Percentiles rank a stretch among this genome's conserved stretches.
These are phyloP conservation scores for Blastomyces percursus DNA, from an alignment of 2,329 filamentous ascomycete species.

Conservation along the genomic window DNA sequence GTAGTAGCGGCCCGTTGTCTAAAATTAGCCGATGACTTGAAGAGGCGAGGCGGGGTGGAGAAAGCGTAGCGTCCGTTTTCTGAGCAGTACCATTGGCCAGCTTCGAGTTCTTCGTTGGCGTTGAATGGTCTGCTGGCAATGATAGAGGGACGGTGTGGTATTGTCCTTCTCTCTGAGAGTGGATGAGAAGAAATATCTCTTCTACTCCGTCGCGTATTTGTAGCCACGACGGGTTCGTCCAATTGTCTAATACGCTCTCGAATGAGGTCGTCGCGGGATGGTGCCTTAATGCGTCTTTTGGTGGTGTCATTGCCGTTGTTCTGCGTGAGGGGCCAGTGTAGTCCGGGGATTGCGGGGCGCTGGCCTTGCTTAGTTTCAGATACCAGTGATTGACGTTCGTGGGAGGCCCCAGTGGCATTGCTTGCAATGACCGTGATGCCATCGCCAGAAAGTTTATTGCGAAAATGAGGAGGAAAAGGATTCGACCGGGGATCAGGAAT, in stretches of 20 bases:
- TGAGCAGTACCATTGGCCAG: slow-evolving; percentile 8
- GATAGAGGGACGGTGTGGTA: neutral
- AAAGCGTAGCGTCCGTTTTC: slow-evolving; percentile 12
- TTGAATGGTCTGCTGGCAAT: neutral
- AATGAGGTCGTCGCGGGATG: slow-evolving; percentile 5
- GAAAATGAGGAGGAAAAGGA: neutral
- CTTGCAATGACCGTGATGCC: neutral
- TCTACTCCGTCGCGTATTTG: neutral
- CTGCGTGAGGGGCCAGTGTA: neutral
- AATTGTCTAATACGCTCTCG: slow-evolving; percentile 8
- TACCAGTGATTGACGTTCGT: neutral
- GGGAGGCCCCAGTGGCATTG: neutral
- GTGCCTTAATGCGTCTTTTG: neutral
- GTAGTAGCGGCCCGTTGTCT: neutral
- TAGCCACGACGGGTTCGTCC: neutral
- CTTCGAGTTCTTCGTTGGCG: slow-evolving; percentile 8
- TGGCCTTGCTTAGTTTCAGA: neutral
- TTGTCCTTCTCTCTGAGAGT: neutral
- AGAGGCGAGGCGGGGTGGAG: slow-evolving; percentile 12
- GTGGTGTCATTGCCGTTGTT: neutral
- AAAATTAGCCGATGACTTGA: neutral
- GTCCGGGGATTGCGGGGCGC: neutral
- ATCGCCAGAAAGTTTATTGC: neutral
- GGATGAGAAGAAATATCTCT: neutral
- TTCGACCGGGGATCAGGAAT: neutral